phyloP scores from a whole-genome alignment of 2,329 filamentous ascomycete genomes.

The Fusarium fujikuroi region DNA sequence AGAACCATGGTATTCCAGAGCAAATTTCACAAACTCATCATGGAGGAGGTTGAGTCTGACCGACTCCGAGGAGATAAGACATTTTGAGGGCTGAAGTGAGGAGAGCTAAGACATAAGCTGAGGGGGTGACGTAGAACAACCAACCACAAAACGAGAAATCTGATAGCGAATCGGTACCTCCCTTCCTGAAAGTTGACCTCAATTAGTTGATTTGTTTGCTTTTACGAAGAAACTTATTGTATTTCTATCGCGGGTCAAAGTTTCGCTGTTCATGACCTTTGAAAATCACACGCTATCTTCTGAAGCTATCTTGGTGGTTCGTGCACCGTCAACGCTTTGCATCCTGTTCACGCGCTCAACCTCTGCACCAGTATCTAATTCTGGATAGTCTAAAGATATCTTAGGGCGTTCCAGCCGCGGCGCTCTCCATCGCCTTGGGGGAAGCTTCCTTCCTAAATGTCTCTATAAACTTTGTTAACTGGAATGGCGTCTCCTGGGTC shows the following conservation, averaged over 20 bases:
- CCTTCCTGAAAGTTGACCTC: too few species aligned
- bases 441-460: slow-evolving; percentile 25
- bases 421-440: neutral
- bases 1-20: neutral
- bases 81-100: too few species aligned
- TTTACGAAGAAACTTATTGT: neutral
- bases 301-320: neutral
- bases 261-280: too few species aligned
- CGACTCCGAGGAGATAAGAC: neutral
- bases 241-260: neutral
- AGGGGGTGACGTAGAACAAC: neutral
- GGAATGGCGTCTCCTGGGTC: slow-evolving; percentile 10
- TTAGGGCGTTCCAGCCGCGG: neutral
- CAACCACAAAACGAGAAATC: neutral
- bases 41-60: neutral
- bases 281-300: too few species aligned
- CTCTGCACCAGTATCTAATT: neutral
- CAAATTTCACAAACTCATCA: accelerated
- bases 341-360: neutral
- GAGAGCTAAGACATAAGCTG: slow-evolving; percentile 9
- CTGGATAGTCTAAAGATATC: neutral
- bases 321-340: accelerated
- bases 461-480: slow-evolving; percentile 5
- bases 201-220: too few species aligned
- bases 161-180: neutral